Evolutionary conservation across 1,139 yeast species (phyloP).

Genomic region (Eremothecium coryli): DNA sequence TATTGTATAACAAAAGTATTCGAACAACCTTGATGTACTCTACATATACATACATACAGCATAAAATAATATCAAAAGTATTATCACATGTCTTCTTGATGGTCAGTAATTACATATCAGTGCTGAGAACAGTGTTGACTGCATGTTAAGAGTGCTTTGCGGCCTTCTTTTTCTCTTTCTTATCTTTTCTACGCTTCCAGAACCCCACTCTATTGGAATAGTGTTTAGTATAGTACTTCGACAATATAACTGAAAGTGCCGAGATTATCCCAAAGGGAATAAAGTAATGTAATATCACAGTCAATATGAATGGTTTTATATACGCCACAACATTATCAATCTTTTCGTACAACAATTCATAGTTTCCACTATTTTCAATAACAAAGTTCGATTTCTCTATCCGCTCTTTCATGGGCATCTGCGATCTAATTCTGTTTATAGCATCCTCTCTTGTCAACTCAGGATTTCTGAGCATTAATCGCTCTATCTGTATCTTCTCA

Average conservation of each 20-base stretch:
- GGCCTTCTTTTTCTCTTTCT: no score
- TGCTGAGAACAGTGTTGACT: no score
- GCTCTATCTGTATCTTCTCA: constrained; percentile 45
- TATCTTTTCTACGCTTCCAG: no score
- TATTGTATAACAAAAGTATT: neutral
- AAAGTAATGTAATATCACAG: constrained; percentile 37
- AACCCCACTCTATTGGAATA: neutral
- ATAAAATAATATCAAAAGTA: no score
- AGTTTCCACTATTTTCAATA: constrained; percentile 51
- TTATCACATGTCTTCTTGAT: no score
- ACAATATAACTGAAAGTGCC: constrained; percentile 33
- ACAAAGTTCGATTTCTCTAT: constrained; percentile 54
- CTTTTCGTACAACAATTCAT: constrained; percentile 40
- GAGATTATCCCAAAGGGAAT: constrained; percentile 57
- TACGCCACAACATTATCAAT: constrained; percentile 39
- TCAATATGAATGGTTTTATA: constrained; percentile 39
- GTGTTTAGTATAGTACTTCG: constrained; percentile 12
- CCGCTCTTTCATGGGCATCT: constrained; percentile 58
- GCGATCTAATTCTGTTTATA: constrained; percentile 60
- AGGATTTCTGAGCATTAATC: constrained; percentile 60
- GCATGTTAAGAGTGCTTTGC: no score
- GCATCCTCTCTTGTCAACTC: constrained; percentile 63
- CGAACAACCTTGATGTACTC: constrained; percentile 1
- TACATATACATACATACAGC: constrained; percentile 4
- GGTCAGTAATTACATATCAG: no score